Evolutionary conservation across 2,329 filamentous ascomycete species (phyloP), one percentile per base, ranked within the genome.

Genomic region (Diaporthe aspalathi): DNA sequence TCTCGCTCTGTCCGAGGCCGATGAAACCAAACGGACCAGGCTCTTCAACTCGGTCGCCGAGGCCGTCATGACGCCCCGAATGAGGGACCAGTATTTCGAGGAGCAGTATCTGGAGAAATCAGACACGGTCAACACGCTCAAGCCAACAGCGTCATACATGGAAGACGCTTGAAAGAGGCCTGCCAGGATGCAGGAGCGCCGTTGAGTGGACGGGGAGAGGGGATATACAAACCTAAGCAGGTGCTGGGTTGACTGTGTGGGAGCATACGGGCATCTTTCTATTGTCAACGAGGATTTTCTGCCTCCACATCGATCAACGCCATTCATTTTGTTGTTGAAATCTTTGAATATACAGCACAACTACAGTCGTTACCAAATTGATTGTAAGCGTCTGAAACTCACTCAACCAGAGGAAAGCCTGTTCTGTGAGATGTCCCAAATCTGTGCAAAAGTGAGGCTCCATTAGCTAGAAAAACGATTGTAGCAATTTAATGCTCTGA

Each of bases 21-120:
- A 56, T 6, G 56, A 57, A 20, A 16, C 53, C 40, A 40, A 63
- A 14, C 35, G 32, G 20, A 71, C 70, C 2, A 63, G 47, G 27
- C 47, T 71, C 8, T 71, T 53, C 54, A 52, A 45, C 27, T 71
- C 70, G 14, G 53, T 68, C 6, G 70, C 70, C 35, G 70, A 68
- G 20, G 70, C 70, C 5, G 70, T 71, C 35, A 68, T 68, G 53
- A 22, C 65, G 35, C 70, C 70, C 20, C 50, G 70, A 14, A 62
- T 29, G 35, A 63, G 53, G 65, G 70, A 32, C 22, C 35, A 20
- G 43, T 29, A 27, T 20, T 45, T 45, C 16, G 70, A 68, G 11
- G 22, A 52, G 12, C 63, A 68, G 20, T 56, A 53, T 7, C 63
- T 68, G 20, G 65, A 68, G 54, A 71, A 49, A 65, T 22, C 54